Percentiles rank a stretch among this genome's conserved stretches.
Conservation (phyloP, 805 yeast species). For the Hemisphaericaspora nanyangensis region DNA sequence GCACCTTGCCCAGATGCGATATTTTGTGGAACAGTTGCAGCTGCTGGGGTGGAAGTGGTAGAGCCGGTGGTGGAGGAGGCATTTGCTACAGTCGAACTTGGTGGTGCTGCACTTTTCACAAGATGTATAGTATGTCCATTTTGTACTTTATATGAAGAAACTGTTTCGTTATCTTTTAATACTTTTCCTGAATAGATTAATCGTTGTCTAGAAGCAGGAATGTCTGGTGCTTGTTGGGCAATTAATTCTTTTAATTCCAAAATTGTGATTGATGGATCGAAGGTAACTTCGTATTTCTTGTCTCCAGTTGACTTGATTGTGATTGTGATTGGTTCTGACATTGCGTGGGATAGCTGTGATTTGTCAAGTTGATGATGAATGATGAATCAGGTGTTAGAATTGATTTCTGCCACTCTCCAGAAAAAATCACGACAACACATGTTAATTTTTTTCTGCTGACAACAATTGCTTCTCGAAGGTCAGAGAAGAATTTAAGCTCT, state of each 20-base stretch:
- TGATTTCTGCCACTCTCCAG: too few relatives aligned
- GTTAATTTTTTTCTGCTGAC: too few relatives aligned
- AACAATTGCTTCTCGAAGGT: too few relatives aligned
- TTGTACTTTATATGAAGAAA: slow-evolving; percentile 75
- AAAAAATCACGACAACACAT: too few relatives aligned
- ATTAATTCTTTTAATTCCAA: slow-evolving; percentile 65
- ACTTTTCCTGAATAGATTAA: slow-evolving; percentile 93
- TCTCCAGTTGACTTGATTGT: slow-evolving; percentile 61
- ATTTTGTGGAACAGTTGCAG: slow-evolving; percentile 57
- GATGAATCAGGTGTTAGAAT: too few relatives aligned
- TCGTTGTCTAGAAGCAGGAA: slow-evolving; percentile 79
- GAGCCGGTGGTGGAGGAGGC: slow-evolving; percentile 22
- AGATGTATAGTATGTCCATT: slow-evolving; percentile 84
- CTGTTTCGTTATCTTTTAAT: slow-evolving; percentile 74
- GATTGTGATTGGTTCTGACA: slow-evolving; percentile 19
- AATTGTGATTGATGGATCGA: slow-evolving; percentile 54
- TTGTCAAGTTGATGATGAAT: too few relatives aligned
- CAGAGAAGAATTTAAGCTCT: too few relatives aligned
- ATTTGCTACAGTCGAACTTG: slow-evolving; percentile 21
- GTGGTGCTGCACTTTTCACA: slow-evolving; percentile 69
- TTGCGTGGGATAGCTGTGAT: too few relatives aligned
- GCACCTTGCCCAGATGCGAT: slow-evolving; percentile 86
- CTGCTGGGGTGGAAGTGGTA: slow-evolving; percentile 12
- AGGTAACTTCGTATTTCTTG: slow-evolving; percentile 65
- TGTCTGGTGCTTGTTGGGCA: slow-evolving; percentile 54